Evolutionary conservation across 805 yeast species (phyloP), one percentile per base, ranked within the genome.

Genomic region (Metschnikowia koreensis): DNA sequence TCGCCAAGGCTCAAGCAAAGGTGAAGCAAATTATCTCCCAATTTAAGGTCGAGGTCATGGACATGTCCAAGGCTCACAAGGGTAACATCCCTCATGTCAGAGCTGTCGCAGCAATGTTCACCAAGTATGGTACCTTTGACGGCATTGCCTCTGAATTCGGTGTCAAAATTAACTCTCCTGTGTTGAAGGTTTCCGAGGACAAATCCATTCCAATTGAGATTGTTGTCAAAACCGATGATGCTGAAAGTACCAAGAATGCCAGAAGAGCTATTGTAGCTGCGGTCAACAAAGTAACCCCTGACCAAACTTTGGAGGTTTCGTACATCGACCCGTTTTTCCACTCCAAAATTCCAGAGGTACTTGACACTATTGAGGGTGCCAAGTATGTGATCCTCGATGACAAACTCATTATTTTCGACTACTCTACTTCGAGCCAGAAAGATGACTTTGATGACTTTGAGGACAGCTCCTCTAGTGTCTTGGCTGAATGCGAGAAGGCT

Each of bases 31-130:
- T 82, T 40, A 81, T 94, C 34, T 74, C 83, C 44, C 76, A 81
- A 50, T 82, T 77, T 64, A 73, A 77, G 51, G 81, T 85, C 39
- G 90, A 84, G 57, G 71, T 82, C 36, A 76, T 94, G 63, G 96
- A 91, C 62, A 84, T 94, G 67, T 83, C 96, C 10, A 86, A 81
- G 68, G 96, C 98, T 31, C 97, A 94, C 67, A 88, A 90, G 62
- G 89, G 87, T 57, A 82, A 89, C 64, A 64, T 81, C 48, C 66
- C 73, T 15, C 98, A 94, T 62, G 97, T 96, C 9, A 81, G 82
- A 55, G 79, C 83, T 39, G 75, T 94, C 51, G 86, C 90, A 41
- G 77, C 86, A 11, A 88, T 77, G 66, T 85, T 94, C 58, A 66
- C 71, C 49, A 74, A 79, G 54, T 73, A 81, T 52, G 79, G 81